Conservation (phyloP, 305 asterid genomes). For the Solanum hybrid region DNA sequence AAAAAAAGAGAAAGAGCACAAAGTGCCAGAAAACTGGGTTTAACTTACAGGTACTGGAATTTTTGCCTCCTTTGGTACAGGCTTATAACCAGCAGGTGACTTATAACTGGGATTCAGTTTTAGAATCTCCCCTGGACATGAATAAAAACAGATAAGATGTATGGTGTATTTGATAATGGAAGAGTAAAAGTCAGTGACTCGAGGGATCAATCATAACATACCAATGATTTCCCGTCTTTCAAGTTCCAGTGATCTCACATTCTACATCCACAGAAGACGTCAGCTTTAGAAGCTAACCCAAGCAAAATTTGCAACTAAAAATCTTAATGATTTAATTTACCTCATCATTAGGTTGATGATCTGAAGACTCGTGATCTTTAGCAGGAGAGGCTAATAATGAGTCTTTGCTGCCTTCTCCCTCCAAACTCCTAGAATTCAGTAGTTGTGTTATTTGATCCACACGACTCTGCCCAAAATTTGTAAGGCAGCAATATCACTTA, state of each 20-base stretch:
- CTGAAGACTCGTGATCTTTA: slow-evolving; percentile 23
- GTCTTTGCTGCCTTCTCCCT: slow-evolving; percentile 32
- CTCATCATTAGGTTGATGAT: slow-evolving; percentile 48
- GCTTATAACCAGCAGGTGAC: slow-evolving; percentile 77
- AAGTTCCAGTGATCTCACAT: slow-evolving; percentile 47
- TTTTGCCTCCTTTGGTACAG: slow-evolving; percentile 71
- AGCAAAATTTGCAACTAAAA: neutral
- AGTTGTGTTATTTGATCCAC: slow-evolving; percentile 74
- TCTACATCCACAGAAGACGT: slow-evolving; percentile 26
- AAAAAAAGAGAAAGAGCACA: neutral
- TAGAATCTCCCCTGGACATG: slow-evolving; percentile 66
- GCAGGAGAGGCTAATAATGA: slow-evolving; percentile 25
- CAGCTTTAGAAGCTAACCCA: slow-evolving; percentile 8
- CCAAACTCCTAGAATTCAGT: slow-evolving; percentile 47
- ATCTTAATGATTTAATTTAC: slow-evolving; percentile 23
- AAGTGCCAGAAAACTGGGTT: neutral
- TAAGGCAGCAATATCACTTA: slow-evolving; percentile 67
- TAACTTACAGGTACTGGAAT: slow-evolving; percentile 83
- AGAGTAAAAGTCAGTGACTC: neutral
- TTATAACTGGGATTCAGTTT: slow-evolving; percentile 71
- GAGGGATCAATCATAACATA: slow-evolving; percentile 23
- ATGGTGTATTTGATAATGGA: neutral
- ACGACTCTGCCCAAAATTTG: slow-evolving; percentile 86
- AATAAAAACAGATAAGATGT: slow-evolving; percentile 1
- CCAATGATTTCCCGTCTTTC: slow-evolving; percentile 86